Conservation (phyloP, 371 early-diverging fungal species). For the Apophysomyces ossiformis region DNA sequence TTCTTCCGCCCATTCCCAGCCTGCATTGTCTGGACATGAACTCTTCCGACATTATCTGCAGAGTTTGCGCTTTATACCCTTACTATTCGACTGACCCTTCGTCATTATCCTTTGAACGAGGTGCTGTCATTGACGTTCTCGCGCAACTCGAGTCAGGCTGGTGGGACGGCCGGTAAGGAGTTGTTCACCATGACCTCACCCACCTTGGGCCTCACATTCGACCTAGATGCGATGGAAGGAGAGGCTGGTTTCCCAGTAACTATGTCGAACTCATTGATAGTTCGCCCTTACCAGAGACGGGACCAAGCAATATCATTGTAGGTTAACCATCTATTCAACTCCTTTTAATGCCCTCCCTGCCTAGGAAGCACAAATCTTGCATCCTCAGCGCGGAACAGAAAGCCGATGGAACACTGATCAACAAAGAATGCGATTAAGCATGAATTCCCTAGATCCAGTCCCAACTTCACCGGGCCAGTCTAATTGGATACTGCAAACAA, state of each 20-base stretch:
- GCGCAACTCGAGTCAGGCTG: conserved; percentile 86
- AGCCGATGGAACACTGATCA: conserved; percentile 12
- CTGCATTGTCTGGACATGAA: conserved; percentile 19
- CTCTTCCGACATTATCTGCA: conserved; percentile 43
- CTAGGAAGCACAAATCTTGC: conserved; percentile 12
- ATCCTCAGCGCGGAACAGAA: conserved; percentile 1
- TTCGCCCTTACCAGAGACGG: conserved; percentile 9
- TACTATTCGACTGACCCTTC: conserved; percentile 74
- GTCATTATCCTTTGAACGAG: conserved; percentile 76
- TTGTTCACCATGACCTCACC: background rate
- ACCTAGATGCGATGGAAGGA: conserved; percentile 59
- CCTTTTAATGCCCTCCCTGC: conserved; percentile 40
- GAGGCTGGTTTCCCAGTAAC: conserved; percentile 93
- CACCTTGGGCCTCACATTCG: background rate
- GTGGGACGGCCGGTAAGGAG: conserved; percentile 83
- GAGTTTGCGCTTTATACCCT: conserved; percentile 83
- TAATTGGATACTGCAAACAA: conserved; percentile 56
- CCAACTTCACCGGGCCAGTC: conserved; percentile 26
- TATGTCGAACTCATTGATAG: conserved; percentile 64
- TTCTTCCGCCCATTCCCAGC: conserved; percentile 9
- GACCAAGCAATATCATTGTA: conserved; percentile 30
- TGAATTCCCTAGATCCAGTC: conserved; percentile 20
- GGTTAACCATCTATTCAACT: conserved; percentile 75
- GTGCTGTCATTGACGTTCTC: conserved; percentile 83
- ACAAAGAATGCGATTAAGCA: conserved; percentile 27